A percentile compares a stretch with the other conserved stretches of the same genome.
Evolutionary conservation across 306 rosid species (phyloP).

Genomic region (Fragaria iinumae): DNA sequence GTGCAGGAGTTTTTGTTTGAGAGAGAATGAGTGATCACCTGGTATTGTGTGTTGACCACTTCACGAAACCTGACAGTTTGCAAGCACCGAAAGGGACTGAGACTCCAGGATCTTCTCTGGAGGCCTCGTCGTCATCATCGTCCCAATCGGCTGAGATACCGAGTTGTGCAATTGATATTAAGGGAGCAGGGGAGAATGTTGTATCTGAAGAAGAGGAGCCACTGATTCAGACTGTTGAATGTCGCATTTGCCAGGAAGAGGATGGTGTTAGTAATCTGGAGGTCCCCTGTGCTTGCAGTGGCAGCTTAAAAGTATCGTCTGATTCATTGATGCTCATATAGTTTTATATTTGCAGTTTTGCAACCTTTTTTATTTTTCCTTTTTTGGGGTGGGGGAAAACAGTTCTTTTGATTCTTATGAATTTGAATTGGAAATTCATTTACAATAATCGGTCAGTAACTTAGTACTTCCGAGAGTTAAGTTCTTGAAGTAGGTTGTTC

Average conservation of each 20-base stretch:
- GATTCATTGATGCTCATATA: background rate
- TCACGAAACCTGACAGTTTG: conserved; percentile 29
- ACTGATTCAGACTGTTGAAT: conserved; percentile 46
- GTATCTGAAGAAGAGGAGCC: conserved; percentile 38
- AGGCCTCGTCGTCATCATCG: conserved; percentile 7
- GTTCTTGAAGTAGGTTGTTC: conserved; percentile 5
- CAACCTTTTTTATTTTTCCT: background rate
- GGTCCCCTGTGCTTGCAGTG: conserved; percentile 62
- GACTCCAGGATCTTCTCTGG: conserved; percentile 25
- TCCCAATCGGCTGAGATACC: conserved; percentile 29
- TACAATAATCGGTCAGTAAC: background rate
- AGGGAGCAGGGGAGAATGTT: conserved; percentile 31
- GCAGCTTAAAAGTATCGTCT: conserved; percentile 52
- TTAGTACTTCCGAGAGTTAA: background rate
- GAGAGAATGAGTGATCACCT: conserved; percentile 43
- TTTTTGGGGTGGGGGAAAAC: background rate
- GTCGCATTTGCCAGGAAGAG: conserved; percentile 72
- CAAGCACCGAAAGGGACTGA: conserved; percentile 32
- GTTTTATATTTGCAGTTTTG: background rate
- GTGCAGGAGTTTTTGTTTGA: conserved; percentile 25
- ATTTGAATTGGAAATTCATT: background rate
- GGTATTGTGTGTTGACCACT: conserved; percentile 44
- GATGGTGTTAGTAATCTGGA: conserved; percentile 51
- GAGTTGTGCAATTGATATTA: conserved; percentile 28
- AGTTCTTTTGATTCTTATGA: background rate